Percentiles rank a stretch among this genome's conserved stretches.
These are phyloP conservation scores for Cordyceps fumosorosea DNA, from an alignment of 2,329 filamentous ascomycete genomes.

Conservation along the genomic window DNA sequence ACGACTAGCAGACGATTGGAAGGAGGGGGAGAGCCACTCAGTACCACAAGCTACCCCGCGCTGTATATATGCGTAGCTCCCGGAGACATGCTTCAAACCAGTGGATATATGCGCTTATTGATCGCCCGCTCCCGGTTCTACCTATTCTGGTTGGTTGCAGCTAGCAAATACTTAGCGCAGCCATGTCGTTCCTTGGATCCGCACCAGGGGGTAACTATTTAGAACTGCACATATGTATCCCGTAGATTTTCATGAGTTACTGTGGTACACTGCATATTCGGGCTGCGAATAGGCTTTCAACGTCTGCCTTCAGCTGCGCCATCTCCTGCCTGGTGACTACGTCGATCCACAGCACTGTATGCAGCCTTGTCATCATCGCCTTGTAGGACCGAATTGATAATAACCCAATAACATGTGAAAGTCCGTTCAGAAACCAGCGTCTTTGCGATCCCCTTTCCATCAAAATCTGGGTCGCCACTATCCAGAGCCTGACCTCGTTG, in stretches of 20 bases:
- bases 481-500: conserved; percentile 15
- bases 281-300: background rate
- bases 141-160: background rate
- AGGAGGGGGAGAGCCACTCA: background rate
- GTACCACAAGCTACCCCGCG: background rate
- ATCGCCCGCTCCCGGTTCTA: background rate
- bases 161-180: background rate
- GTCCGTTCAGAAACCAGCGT: conserved; percentile 13
- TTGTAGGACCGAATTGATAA: conserved; percentile 10
- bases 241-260: background rate
- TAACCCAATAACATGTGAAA: background rate
- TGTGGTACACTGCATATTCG: background rate
- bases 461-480: conserved; percentile 13
- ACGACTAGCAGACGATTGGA: background rate
- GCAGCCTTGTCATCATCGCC: conserved; percentile 10
- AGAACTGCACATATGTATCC: background rate
- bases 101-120: background rate
- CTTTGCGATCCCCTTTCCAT: conserved; percentile 7
- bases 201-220: background rate
- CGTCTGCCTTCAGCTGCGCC: conserved; percentile 11
- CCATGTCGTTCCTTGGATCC: background rate
- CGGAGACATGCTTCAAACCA: background rate
- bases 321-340: conserved; percentile 13
- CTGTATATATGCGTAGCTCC: background rate
- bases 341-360: conserved; percentile 14